Evolutionary conservation across 768 basidiomycete genomes (phyloP), one percentile per base, ranked within the genome.

Genomic region (Terana coerulea): DNA sequence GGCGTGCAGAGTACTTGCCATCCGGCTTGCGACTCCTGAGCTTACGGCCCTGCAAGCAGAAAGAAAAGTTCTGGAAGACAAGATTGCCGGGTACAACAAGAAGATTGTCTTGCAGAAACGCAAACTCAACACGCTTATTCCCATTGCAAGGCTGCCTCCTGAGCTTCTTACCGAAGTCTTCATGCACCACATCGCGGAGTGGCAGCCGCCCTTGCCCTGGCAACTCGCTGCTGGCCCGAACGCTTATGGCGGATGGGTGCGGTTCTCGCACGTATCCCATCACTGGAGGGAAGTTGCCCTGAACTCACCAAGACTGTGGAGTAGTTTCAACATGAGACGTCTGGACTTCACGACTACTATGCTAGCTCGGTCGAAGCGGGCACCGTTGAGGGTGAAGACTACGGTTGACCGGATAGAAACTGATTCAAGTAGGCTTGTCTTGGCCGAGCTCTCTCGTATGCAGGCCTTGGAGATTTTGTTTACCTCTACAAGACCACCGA

Each of bases 131-230:
- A 21, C 19, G 21, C 52, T 53, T 29, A 17, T 33, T 14, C 6
- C 17, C 12, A 47, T 41, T 22, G n/a, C 36, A 5, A 5, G 36
- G 9, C 46, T 53, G 9, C 53, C 53, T 8, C 41, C 47, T 9
- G 53, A 54, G 34, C 22, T 54, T 1, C 48, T 54, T 21, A 25
- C 40, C 15, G 53, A 54, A 28, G 34, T 54, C n/a, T 54, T 54
- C 26, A 6, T 48, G n/a, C 34, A 47, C 35, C 42, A 33, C 24
- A 29, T 29, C 21, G 19, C 21, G 11, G 5, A n/a, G n/a, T n/a
- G n/a, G n/a, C 35, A n/a, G 15, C 15, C 15, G 6, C 5, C 5
- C 35, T 19, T n/a, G 15, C 35, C 21, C 6, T 15, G 7, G 5
- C 5, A 24, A 19, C 11, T 40, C 39, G n/a, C n/a, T n/a, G n/a